phyloP scores from a whole-genome alignment of 2,329 filamentous ascomycete species.

The Fusarium sp. region DNA sequence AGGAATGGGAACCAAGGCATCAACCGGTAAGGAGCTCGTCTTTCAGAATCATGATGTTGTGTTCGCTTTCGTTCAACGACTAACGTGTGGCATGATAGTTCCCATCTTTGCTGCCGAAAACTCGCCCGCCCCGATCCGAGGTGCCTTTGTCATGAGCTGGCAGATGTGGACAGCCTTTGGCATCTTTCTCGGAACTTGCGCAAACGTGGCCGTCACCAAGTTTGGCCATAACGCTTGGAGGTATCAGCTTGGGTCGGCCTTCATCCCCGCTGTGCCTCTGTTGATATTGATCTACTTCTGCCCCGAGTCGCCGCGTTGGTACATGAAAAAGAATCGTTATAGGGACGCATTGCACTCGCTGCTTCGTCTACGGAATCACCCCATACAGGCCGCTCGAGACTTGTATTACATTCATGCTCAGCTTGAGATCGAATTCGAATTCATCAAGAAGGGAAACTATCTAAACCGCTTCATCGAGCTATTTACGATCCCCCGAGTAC shows the following conservation, averaged over 20 bases:
- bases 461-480: constrained; percentile 72
- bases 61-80: neutral
- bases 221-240: constrained; percentile 64
- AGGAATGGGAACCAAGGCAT: constrained; percentile 81
- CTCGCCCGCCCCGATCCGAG: constrained; percentile 75
- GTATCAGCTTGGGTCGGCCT: constrained; percentile 73
- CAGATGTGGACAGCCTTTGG: constrained; percentile 75
- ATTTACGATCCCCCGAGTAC: constrained; percentile 76
- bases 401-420: constrained; percentile 75
- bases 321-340: constrained; percentile 75
- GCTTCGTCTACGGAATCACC: constrained; percentile 63
- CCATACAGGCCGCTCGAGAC: constrained; percentile 70
- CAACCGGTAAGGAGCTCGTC: constrained; percentile 57
- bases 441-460: constrained; percentile 67
- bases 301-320: constrained; percentile 74
- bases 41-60: neutral
- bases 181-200: constrained; percentile 71
- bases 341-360: constrained; percentile 70
- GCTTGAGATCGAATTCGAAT: constrained; percentile 68
- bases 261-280: constrained; percentile 70
- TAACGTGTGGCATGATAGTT: constrained; percentile 60
- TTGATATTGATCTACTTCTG: constrained; percentile 72
- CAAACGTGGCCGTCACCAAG: constrained; percentile 63
- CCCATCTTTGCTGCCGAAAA: constrained; percentile 84
- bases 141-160: constrained; percentile 87